Percentiles rank a stretch among this genome's conserved stretches.
Evolutionary conservation across 1,139 yeast genomes (phyloP).

Genomic region (Candida anutae): DNA sequence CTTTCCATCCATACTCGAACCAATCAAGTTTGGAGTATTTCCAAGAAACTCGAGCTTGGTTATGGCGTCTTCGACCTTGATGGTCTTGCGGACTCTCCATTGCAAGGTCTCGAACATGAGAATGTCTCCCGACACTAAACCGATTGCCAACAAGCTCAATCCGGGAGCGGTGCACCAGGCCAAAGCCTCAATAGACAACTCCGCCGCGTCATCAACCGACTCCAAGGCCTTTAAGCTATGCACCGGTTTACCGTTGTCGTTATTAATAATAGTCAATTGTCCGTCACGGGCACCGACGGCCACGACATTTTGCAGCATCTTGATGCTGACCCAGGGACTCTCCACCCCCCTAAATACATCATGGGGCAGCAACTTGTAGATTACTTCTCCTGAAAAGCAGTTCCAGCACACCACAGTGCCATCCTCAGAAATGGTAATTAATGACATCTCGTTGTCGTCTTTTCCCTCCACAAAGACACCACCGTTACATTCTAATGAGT

Average conservation of each 20-base stretch:
- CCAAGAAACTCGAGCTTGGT: constrained; percentile 69
- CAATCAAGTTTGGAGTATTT: constrained; percentile 52
- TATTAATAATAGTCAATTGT: constrained; percentile 64
- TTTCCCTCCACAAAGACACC: constrained; percentile 67
- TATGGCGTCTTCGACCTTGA: constrained; percentile 70
- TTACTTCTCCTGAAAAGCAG: constrained; percentile 65
- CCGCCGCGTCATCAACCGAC: constrained; percentile 55
- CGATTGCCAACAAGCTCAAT: constrained; percentile 62
- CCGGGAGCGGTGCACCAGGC: constrained; percentile 67
- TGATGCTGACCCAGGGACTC: constrained; percentile 83
- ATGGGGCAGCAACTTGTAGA: constrained; percentile 56
- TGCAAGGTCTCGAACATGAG: constrained; percentile 73
- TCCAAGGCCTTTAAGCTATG: constrained; percentile 60
- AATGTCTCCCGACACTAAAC: constrained; percentile 83
- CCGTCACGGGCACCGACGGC: constrained; percentile 89
- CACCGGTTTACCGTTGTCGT: constrained; percentile 64
- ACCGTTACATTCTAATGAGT: constrained; percentile 68
- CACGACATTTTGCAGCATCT: constrained; percentile 37
- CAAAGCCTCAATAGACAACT: constrained; percentile 79
- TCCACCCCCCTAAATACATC: constrained; percentile 60
- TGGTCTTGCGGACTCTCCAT: constrained; percentile 75
- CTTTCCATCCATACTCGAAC: constrained; percentile 77
- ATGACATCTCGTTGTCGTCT: constrained; percentile 50
- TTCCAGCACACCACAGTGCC: constrained; percentile 87
- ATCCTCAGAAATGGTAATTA: constrained; percentile 82